Conservation (phyloP, 805 yeast genomes). For the Metschnikowia borealis region DNA sequence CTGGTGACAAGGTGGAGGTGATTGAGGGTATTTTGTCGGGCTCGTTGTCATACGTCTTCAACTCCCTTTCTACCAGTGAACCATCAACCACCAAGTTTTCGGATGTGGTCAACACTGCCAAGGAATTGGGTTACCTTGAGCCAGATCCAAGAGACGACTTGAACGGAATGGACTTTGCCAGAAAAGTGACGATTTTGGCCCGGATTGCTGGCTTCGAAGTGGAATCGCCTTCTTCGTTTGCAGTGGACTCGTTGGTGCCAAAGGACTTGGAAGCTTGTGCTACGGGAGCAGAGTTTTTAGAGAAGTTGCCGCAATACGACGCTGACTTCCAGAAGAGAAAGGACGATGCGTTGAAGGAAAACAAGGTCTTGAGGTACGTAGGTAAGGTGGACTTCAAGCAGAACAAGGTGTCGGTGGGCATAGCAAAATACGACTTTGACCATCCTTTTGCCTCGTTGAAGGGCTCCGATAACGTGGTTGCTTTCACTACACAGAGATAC, state of each 20-base stretch:
- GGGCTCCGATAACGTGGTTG: slow-evolving; percentile 94
- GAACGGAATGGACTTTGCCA: slow-evolving; percentile 96
- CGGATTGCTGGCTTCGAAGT: slow-evolving; percentile 86
- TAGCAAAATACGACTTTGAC: slow-evolving; percentile 78
- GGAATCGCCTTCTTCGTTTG: slow-evolving; percentile 86
- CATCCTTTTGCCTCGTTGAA: slow-evolving; percentile 95
- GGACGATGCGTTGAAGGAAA: slow-evolving; percentile 73
- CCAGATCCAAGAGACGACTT: slow-evolving; percentile 99
- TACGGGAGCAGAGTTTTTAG: slow-evolving; percentile 74
- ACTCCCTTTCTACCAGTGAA: slow-evolving; percentile 75
- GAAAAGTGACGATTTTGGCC: slow-evolving; percentile 95
- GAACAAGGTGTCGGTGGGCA: slow-evolving; percentile 75
- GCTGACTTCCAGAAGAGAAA: slow-evolving; percentile 71
- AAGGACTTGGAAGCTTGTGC: slow-evolving; percentile 69
- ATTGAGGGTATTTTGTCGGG: slow-evolving; percentile 98
- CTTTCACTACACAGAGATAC: slow-evolving; percentile 89
- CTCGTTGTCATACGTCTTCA: slow-evolving; percentile 90
- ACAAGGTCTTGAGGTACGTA: slow-evolving; percentile 88
- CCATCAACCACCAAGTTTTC: slow-evolving; percentile 69
- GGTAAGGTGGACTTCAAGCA: slow-evolving; percentile 80
- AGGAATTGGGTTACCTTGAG: slow-evolving; percentile 91
- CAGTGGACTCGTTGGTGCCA: slow-evolving; percentile 92
- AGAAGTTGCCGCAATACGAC: slow-evolving; percentile 79
- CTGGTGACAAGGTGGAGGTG: slow-evolving; percentile 89
- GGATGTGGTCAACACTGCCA: slow-evolving; percentile 84